Conservation (phyloP, 2,329 filamentous ascomycete species). For the Monascus ruber region DNA sequence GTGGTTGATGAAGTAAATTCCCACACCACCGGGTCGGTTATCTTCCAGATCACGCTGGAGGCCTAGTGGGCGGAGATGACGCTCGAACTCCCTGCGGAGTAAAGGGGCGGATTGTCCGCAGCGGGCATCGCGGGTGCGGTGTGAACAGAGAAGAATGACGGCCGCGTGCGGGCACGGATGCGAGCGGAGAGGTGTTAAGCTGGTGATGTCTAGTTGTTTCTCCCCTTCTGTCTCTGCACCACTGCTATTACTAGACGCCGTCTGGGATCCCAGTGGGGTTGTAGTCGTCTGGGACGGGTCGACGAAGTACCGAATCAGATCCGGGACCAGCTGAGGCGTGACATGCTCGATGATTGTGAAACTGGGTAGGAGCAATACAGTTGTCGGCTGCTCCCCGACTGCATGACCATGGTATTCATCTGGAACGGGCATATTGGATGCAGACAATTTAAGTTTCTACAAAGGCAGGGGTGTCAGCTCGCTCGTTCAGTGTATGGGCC, state of each 20-base stretch:
- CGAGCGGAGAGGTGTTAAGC: slow-evolving; percentile 37
- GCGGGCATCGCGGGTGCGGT: slow-evolving; percentile 84
- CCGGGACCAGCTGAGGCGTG: slow-evolving; percentile 59
- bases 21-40: slow-evolving; percentile 78
- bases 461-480: not conserved
- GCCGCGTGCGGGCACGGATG: slow-evolving; percentile 69
- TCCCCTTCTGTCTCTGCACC: slow-evolving; percentile 14
- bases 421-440: slow-evolving; percentile 79
- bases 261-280: slow-evolving; percentile 39
- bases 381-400: slow-evolving; percentile 55
- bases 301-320: slow-evolving; percentile 60
- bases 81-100: slow-evolving; percentile 76
- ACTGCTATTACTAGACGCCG: slow-evolving; percentile 22
- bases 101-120: slow-evolving; percentile 91
- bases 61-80: slow-evolving; percentile 73
- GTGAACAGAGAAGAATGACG: slow-evolving; percentile 86
- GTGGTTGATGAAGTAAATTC: slow-evolving; percentile 92
- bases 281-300: slow-evolving; percentile 63
- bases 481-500: no score
- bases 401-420: slow-evolving; percentile 47
- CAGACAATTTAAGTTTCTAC: slow-evolving; percentile 78
- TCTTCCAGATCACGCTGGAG: slow-evolving; percentile 82
- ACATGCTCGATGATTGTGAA: slow-evolving; percentile 78
- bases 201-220: slow-evolving; percentile 12
- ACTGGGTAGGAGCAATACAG: slow-evolving; percentile 70